Base-by-base conservation (phyloP, 805 yeast genomes). In the Lipomyces spencermartinsiae region DNA sequence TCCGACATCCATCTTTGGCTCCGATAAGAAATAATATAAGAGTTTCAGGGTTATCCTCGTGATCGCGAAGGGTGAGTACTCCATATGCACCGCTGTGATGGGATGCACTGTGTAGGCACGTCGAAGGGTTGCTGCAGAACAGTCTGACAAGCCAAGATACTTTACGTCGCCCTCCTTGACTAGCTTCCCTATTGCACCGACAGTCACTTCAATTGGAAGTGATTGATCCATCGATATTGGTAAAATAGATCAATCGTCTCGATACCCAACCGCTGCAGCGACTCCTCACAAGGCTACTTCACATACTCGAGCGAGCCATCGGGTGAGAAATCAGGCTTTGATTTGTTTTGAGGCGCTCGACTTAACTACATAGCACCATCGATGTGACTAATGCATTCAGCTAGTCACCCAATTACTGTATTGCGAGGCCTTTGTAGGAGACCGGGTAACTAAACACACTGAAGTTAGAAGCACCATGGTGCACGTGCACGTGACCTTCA, bases 131-230 rank as follows among this genome's bases (percentile, higher is more conserved):
- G n/a, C n/a, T 84, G 86, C 88, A 31, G 85, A 82, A 29, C 88
- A 90, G 79, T 93, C 97, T 61, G 92, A 87, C 58, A 93, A 79
- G 1, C 97, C 89, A 63, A 89, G 83, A 35, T 90, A 93, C 62
- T 87, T 88, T 72, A 92, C 83, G 58, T 80, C 82, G 19, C 96
- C 96, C 7, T 80, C 78, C 66, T 88, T 86, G 62, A 91, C 85
- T 64, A 82, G 83, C 65, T 86, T 87, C 65, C 83, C 83, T 68
- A 92, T 79, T 58, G 84, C 84, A 35, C 80, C 79, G 56, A 91
- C 81, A 0, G 89, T 83, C 25, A 87, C 87, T 65, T 87, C 91
- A 66, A 87, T 80, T 0, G 91, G 87, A n/a, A 82, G 83, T 0
- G 74, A 79, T 2, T 78, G 78, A 74, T 89, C 93, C 49, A 91